Base-by-base conservation (phyloP, 176 grass and related monocot genomes). In the Avena insularis region DNA sequence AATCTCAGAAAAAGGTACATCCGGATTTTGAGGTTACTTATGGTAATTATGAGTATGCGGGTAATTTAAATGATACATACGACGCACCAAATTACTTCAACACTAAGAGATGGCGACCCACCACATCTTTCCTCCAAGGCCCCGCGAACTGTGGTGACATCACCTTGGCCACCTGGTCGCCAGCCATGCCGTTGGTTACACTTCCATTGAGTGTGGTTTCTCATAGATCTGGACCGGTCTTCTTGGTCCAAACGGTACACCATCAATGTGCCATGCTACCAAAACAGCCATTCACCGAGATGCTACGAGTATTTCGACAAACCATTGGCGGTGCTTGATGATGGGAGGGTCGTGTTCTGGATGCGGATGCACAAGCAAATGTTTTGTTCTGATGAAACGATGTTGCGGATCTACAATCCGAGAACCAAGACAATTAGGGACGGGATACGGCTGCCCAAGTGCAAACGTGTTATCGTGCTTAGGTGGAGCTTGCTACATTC, bases 131-230 rank as follows among this genome's bases (percentile, higher is more conserved):
- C 36, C 36, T 71, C 17, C 17, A 1, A 12, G 68, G 68, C 3
- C 68, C 38, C 0, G 16, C 1, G 5, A 4, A 43, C 17, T 5
- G 36, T 4, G 8, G 0, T 0, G 8, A 8, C 35, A 10, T 20
- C 3, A 11, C 1, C 8, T 45, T 71, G 17, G 68, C 68, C 36
- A 19, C 0, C 4, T 45, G 9, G 68, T 71, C 9, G 68, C 36
- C 20, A 6, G 35, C 36, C 36, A 11, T 17, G 9, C 15, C 12
- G 12, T 15, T 29, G 10, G 11, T 6, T 12, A 14, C 35, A 11
- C 16, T 35, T 71, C 36, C 68, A 71, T 45, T 43, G 68, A 45
- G 38, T 38, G 20, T 72, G 69, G 69, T 72, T 46, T 17, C 69
- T n/a, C 19, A 5, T 72, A 19, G 69, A 72, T 19, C n/a, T 10